A percentile compares a stretch with the other conserved stretches of the same genome.
Evolutionary conservation across 2,329 filamentous ascomycete species (phyloP).

Genomic region (Cladobotryum mycophilum): DNA sequence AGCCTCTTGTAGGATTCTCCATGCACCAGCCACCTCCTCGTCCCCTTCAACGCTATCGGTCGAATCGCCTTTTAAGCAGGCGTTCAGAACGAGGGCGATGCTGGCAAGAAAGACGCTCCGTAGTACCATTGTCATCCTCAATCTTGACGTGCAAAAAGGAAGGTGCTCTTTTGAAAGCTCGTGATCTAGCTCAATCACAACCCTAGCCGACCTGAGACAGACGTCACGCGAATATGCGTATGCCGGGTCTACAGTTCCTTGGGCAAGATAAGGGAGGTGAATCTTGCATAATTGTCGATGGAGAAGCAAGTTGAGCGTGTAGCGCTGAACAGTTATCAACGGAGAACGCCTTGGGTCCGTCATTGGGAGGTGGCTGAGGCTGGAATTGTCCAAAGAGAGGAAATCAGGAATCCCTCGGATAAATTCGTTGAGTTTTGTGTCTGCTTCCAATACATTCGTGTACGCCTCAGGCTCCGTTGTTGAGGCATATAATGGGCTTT

Average conservation of each 20-base stretch:
- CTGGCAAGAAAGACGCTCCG: slow-evolving; percentile 29
- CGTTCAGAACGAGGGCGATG: slow-evolving; percentile 28
- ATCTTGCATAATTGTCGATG: slow-evolving; percentile 30
- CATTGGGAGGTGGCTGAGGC: slow-evolving; percentile 16
- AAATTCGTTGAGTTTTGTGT: slow-evolving; percentile 23
- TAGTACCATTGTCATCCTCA: slow-evolving; percentile 24
- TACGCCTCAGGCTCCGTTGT: slow-evolving; percentile 27
- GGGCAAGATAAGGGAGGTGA: slow-evolving; percentile 29
- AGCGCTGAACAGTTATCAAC: slow-evolving; percentile 25
- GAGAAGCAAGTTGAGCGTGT: slow-evolving; percentile 27
- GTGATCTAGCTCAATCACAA: slow-evolving; percentile 25
- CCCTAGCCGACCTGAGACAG: slow-evolving; percentile 26
- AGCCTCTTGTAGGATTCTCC: slow-evolving; percentile 28
- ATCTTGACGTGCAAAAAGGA: slow-evolving; percentile 22
- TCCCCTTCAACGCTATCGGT: slow-evolving; percentile 19
- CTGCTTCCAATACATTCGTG: slow-evolving; percentile 26
- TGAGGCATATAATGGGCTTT: slow-evolving; percentile 19
- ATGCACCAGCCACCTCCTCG: slow-evolving; percentile 24
- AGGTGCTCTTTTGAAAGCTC: slow-evolving; percentile 22
- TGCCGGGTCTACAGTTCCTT: slow-evolving; percentile 26
- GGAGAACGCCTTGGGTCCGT: slow-evolving; percentile 19
- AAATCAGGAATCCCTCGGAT: slow-evolving; percentile 24
- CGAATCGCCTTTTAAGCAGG: slow-evolving; percentile 21
- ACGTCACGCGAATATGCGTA: slow-evolving; percentile 27
- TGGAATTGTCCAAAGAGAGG: slow-evolving; percentile 18